Conservation (phyloP, 78 protist genomes). For the Dictyostelium firmibasis region DNA sequence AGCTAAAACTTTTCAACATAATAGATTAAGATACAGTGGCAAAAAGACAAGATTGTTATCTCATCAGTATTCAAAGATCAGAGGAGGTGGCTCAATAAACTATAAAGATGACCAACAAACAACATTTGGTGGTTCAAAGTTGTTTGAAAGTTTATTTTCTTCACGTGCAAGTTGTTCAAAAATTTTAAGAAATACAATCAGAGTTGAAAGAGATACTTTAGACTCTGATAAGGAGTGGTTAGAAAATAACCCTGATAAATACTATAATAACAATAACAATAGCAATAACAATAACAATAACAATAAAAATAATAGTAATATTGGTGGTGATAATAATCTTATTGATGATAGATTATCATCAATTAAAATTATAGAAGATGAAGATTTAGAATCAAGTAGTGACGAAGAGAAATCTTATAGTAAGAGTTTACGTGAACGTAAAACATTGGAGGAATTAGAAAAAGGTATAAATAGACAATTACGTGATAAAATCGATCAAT, state of each 20-base stretch:
- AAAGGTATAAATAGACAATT: constrained; percentile 52
- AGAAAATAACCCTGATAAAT: not conserved
- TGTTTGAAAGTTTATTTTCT: constrained; percentile 11
- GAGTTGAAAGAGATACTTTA: not conserved
- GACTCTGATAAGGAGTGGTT: not conserved
- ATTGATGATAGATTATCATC: not conserved
- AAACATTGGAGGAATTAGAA: constrained; percentile 44
- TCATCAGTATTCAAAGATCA: not conserved
- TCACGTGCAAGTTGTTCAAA: constrained; percentile 25
- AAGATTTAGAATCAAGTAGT: constrained; percentile 43
- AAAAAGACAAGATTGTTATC: not conserved
- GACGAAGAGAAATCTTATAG: constrained; percentile 44
- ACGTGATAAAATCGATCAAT: constrained; percentile 48
- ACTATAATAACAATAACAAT: not conserved
- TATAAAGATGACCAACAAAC: not conserved
- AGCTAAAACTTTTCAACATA: not conserved
- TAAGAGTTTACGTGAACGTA: constrained; percentile 31
- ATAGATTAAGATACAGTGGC: not conserved
- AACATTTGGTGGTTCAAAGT: constrained; percentile 30
- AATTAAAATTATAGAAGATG: not conserved
- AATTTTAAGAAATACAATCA: constrained; percentile 7
- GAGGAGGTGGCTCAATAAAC: not conserved
- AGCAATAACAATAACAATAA: not conserved
- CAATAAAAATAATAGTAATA: not conserved
- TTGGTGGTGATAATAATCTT: not conserved